Percentiles rank a stretch among this genome's conserved stretches.
phyloP scores from a whole-genome alignment of 371 early-diverging fungal species.

The Chytridium lagenaria region DNA sequence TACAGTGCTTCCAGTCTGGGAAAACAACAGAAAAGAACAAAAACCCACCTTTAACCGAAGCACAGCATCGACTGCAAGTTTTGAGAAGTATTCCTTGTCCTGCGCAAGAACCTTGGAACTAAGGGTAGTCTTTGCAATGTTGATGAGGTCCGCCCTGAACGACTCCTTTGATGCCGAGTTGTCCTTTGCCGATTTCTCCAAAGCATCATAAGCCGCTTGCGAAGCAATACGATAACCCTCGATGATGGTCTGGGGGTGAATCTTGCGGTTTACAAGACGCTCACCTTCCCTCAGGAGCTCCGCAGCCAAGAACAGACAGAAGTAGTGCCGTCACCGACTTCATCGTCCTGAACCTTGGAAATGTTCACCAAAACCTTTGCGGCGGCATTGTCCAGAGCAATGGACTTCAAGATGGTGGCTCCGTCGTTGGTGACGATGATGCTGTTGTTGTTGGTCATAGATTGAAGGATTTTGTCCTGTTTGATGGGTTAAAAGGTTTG shows the following conservation, averaged over 20 bases:
- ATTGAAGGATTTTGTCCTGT: constrained; percentile 95
- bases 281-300: constrained; percentile 98
- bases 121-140: constrained; percentile 98
- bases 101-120: constrained; percentile 97
- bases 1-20: not conserved
- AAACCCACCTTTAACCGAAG: constrained; percentile 75
- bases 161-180: constrained; percentile 67
- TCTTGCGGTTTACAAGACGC: constrained; percentile 88
- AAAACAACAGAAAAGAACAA: not conserved
- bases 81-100: constrained; percentile 96
- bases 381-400: constrained; percentile 97
- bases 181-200: constrained; percentile 86
- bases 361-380: constrained; percentile 98
- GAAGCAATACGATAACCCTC: constrained; percentile 96
- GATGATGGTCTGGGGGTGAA: constrained; percentile 96
- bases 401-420: constrained; percentile 99
- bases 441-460: constrained; percentile 77
- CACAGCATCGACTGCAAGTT: constrained; percentile 97
- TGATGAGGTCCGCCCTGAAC: constrained; percentile 89
- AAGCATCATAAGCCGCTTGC: constrained; percentile 83
- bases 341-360: constrained; percentile 99
- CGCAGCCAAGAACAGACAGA: constrained; percentile 97
- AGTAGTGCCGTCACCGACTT: constrained; percentile 99
- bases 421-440: constrained; percentile 99
- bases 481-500: not conserved